Evolutionary conservation across 495 filamentous ascomycete species (phyloP).

Genomic region (Trichoderma asperelloides): DNA sequence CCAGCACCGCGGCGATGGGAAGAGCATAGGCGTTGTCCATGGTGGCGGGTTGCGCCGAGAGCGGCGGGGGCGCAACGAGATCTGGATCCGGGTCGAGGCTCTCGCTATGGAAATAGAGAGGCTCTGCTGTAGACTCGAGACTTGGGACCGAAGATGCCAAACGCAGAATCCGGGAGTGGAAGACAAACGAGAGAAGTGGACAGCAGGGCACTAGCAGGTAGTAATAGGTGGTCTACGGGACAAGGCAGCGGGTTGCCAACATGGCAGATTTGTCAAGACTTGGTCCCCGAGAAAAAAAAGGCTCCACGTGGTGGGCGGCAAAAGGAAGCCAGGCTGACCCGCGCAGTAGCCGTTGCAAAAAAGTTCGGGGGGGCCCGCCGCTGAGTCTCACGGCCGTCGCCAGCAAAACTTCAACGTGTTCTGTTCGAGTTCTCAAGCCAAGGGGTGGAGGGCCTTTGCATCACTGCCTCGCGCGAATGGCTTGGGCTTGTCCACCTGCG

Average conservation of each 20-base stretch:
- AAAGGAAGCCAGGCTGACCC: not conserved
- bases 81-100: not conserved
- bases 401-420: slow-evolving; percentile 5
- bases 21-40: slow-evolving; percentile 80
- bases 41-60: slow-evolving; percentile 5
- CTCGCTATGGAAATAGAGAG: not conserved
- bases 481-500: not conserved
- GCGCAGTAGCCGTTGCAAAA: not conserved
- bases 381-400: not conserved
- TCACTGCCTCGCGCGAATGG: not conserved
- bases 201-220: not conserved
- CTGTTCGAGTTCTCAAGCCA: not conserved
- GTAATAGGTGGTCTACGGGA: not conserved
- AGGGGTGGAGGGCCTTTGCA: slow-evolving; percentile 2
- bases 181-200: not conserved
- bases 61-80: not conserved
- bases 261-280: slow-evolving; percentile 1
- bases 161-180: not conserved
- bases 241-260: not conserved
- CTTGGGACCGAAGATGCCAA: not conserved
- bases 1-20: slow-evolving; percentile 58
- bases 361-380: not conserved
- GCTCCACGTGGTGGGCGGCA: slow-evolving; percentile 3
- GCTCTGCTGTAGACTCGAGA: not conserved
- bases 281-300: not conserved